Conservation (phyloP, 1,139 yeast species). For the Saccharomyces hybrid region DNA sequence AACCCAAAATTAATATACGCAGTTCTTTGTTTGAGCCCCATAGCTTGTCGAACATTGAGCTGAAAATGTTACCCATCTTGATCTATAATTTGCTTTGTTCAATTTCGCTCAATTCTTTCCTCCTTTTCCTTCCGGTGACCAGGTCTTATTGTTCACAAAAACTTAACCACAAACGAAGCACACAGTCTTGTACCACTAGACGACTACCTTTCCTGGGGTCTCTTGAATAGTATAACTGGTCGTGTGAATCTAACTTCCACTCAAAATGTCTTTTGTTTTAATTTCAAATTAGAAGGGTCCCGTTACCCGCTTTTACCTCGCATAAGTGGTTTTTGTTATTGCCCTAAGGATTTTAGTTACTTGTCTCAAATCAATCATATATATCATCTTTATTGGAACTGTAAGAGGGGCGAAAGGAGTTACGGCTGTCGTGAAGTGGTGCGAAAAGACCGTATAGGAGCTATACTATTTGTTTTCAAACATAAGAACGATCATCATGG, state of each 20-base stretch:
- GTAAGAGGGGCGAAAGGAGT: not conserved
- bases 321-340: not conserved
- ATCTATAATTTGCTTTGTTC: not conserved
- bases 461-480: not conserved
- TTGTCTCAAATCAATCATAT: not conserved
- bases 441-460: not conserved
- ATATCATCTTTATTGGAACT: not conserved
- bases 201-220: not conserved
- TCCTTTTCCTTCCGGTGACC: not conserved
- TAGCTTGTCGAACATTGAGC: conserved; percentile 73
- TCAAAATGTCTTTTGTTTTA: not conserved
- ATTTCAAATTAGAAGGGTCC: not conserved
- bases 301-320: not conserved
- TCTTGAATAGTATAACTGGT: not conserved
- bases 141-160: not conserved
- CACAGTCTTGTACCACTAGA: not conserved
- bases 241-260: not conserved
- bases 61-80: conserved; percentile 74
- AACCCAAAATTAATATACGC: conserved; percentile 81
- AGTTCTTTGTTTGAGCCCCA: conserved; percentile 92
- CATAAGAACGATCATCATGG: not conserved
- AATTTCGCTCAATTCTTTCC: not conserved
- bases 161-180: not conserved
- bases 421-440: not conserved
- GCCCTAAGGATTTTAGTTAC: not conserved